phyloP scores from a whole-genome alignment of 495 filamentous ascomycete genomes.

The Podospora pseudoanserina region DNA sequence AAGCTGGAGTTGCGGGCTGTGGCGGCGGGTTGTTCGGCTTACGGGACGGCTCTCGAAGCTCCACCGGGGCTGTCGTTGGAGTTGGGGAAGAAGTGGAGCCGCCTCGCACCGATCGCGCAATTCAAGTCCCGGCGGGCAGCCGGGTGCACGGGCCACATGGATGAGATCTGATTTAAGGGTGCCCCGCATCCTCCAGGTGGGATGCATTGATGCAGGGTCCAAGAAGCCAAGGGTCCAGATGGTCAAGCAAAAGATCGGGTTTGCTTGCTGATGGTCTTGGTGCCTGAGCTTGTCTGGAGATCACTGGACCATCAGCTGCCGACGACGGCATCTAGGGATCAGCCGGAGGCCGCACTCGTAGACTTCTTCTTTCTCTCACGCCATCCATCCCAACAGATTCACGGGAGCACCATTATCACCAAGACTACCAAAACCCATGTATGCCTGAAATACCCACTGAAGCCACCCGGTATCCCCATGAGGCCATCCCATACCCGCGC shows the following conservation, averaged over 20 bases:
- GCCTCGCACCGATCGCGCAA: neutral
- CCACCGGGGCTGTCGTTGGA: neutral
- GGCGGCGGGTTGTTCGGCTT: neutral
- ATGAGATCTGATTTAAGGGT: neutral
- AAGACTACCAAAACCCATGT: neutral
- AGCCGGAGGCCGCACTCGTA: neutral
- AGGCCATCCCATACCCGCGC: neutral
- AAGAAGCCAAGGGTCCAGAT: neutral
- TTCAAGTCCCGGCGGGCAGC: neutral
- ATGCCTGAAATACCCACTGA: neutral
- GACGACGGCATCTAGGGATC: neutral
- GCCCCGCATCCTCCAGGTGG: neutral
- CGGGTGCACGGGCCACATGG: neutral
- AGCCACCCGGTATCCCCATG: conserved; percentile 2
- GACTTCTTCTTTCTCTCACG: neutral
- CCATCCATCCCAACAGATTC: neutral
- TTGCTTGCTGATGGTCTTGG: neutral
- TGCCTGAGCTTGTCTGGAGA: neutral
- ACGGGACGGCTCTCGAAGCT: neutral
- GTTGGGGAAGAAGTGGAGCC: neutral
- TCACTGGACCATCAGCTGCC: neutral
- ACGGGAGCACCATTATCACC: neutral
- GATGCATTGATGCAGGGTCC: neutral
- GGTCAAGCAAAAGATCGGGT: neutral
- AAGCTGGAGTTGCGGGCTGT: neutral